Evolutionary conservation across 192 early-diverging fungal species (phyloP), one percentile per base, ranked within the genome.

Genomic region (Coemansia sp.): DNA sequence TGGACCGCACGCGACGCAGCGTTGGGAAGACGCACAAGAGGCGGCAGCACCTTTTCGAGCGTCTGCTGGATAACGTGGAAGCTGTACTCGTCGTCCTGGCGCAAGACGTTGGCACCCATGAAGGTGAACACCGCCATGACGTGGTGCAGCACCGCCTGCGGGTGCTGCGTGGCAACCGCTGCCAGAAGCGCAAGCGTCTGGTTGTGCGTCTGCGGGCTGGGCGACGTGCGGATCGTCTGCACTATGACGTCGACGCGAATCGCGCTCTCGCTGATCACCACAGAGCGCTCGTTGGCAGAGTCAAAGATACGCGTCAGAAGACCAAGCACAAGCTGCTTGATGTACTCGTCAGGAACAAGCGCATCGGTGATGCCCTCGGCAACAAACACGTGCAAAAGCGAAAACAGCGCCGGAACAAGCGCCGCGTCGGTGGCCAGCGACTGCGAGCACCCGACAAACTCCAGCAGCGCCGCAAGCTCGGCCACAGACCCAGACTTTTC

Each of bases 121-220:
- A 97, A 97, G 12, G 94, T 99, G 69, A 99, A 99, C 28, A 97
- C 88, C 20, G 95, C 94, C 90, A 99, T 97, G 56, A 95, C 91
- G 76, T 94, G 92, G 63, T 92, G 85, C 22, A 99, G 82, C 5
- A 99, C 96, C 56, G 83, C 83, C 36, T 95, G 88, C 4, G 97
- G 92, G 68, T 87, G 90, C 52, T 91, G 69, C 6, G 83, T 82
- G 0, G 94, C 95, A 36, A 97, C 89, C 10, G 92, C 86, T 0
- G 94, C 90, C 87, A 99, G 87, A 57, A 99, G 77, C 28, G 93
- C 77, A 34, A 99, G 86, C 36, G 89, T 83, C 56, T 89, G 87
- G 85, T 95, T 97, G 78, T 95, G 93, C 14, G 96, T 97, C 78
- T 97, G 95, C 25, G 97, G 93, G 69, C 96, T 97, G 49, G 89